Conservation (phyloP, 805 yeast genomes). For the Cyberlindnera amylophila region DNA sequence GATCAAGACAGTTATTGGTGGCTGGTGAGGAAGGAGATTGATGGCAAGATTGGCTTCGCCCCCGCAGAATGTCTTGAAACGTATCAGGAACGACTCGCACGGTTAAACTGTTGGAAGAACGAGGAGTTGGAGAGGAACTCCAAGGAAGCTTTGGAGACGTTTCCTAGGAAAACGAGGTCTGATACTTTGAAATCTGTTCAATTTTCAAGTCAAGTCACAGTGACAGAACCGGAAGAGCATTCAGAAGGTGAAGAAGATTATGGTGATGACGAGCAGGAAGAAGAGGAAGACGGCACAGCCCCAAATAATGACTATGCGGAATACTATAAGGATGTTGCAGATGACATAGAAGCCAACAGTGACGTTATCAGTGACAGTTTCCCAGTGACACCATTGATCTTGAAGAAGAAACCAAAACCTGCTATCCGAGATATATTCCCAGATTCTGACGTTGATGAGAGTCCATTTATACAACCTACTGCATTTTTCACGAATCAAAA, state of each 20-base stretch:
- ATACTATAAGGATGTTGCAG: too few species aligned
- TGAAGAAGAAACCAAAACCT: constrained; percentile 17
- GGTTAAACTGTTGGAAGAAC: constrained; percentile 88
- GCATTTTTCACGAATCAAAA: constrained; percentile 30
- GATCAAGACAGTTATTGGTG: constrained; percentile 97
- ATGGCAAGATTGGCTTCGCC: constrained; percentile 83
- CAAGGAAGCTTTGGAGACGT: constrained; percentile 11
- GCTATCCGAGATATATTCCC: neutral
- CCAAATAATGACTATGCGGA: too few species aligned
- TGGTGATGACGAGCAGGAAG: constrained; percentile 16
- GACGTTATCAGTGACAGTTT: constrained; percentile 21
- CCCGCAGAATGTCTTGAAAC: constrained; percentile 96
- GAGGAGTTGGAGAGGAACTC: constrained; percentile 45
- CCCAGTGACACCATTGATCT: constrained; percentile 23
- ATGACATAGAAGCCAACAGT: constrained; percentile 18
- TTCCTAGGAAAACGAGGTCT: constrained; percentile 1
- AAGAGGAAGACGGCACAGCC: constrained; percentile 22
- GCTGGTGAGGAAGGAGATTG: constrained; percentile 61
- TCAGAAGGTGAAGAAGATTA: constrained; percentile 9
- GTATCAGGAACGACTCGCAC: constrained; percentile 83
- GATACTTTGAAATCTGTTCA: constrained; percentile 20
- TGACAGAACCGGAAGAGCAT: constrained; percentile 13
- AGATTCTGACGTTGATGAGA: constrained; percentile 23
- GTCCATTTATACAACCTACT: constrained; percentile 27
- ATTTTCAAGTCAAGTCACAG: constrained; percentile 17